Evolutionary conservation across 805 yeast species (phyloP).

Genomic region (Blastobotrys muscicola): DNA sequence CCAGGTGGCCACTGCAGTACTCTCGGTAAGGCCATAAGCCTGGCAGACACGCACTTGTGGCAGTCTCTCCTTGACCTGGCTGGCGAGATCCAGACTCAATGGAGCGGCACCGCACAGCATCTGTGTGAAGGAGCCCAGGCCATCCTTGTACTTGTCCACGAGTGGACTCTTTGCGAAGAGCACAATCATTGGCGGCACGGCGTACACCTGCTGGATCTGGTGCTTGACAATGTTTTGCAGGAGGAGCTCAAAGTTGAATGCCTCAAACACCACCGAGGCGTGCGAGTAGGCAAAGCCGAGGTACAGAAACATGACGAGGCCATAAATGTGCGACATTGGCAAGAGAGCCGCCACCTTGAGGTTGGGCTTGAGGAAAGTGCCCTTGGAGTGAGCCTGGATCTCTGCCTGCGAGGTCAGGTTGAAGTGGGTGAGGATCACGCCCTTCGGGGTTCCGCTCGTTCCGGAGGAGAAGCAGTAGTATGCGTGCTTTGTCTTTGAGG

Average conservation of each 20-base stretch:
- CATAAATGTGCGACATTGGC: constrained; percentile 30
- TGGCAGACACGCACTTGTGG: constrained; percentile 12
- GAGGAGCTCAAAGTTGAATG: constrained; percentile 27
- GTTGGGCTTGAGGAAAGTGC: not conserved
- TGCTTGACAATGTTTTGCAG: constrained; percentile 22
- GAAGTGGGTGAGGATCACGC: constrained; percentile 52
- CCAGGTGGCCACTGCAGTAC: constrained; percentile 45
- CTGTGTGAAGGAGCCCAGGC: constrained; percentile 31
- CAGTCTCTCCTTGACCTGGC: constrained; percentile 14
- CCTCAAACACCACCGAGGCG: constrained; percentile 20
- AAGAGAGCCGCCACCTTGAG: constrained; percentile 8
- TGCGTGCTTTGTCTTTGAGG: constrained; percentile 12
- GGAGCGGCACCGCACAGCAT: constrained; percentile 42
- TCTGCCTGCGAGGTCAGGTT: constrained; percentile 35
- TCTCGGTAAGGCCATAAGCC: constrained; percentile 35
- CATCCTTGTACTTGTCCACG: constrained; percentile 33
- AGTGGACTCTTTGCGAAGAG: constrained; percentile 38
- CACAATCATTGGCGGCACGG: constrained; percentile 35
- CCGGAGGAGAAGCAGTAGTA: constrained; percentile 24
- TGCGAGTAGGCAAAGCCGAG: constrained; percentile 38
- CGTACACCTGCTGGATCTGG: constrained; percentile 32
- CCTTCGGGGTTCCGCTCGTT: constrained; percentile 55
- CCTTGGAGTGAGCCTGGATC: constrained; percentile 4
- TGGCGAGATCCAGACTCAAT: constrained; percentile 22
- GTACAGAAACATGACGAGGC: constrained; percentile 72